Base-by-base conservation (phyloP, 2,329 filamentous ascomycete genomes). In the Arthrobotrys entomopaga region DNA sequence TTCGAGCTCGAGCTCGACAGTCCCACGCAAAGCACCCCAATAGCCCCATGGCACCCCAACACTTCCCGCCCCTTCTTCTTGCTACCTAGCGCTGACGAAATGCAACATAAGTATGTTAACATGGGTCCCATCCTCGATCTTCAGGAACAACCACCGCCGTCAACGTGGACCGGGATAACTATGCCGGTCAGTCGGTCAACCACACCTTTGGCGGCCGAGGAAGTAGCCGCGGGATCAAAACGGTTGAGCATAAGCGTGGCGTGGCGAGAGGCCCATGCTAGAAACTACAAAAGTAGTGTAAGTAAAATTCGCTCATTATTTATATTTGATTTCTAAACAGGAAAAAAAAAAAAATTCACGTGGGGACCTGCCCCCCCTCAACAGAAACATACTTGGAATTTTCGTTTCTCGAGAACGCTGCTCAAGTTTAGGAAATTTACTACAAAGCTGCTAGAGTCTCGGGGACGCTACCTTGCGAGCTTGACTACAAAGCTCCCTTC, bases 71-170 rank as follows among this genome's bases (percentile, higher is more conserved):
- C 48, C 54, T 40, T 43, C 54, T 60, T 42, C 22, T 53, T 43
- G 48, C 46, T 46, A 10, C 43, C 65, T 69, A 69, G 65, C 49
- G 65, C 65, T 69, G 34, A 69, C 56, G 19, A 34, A 50, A 54
- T 50, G 8, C 34, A 53, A 49, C 65, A 69, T 67, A 56, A 56
- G 26, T 26, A n/a, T n/a, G n/a, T n/a, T 34, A 53, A 49, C 65
- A 69, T 67, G 65, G 65, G 26, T 26, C 56, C 16, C n/a, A 40
- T 15, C 2, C 29, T 20, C 13, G 65, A 69, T 69, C 34, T 69
- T 69, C 56, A 69, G 65, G 65, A 69, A 61, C 65, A 22, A 43
- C 16, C 34, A 56, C 54, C 54, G 52, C 38, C 56, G 38, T 60
- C 65, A 48, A 34, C 38, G 54, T 53, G 11, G n/a, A 20, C 34